Conservation (phyloP, 768 basidiomycete genomes). For the Panaeolus cyanescens region DNA sequence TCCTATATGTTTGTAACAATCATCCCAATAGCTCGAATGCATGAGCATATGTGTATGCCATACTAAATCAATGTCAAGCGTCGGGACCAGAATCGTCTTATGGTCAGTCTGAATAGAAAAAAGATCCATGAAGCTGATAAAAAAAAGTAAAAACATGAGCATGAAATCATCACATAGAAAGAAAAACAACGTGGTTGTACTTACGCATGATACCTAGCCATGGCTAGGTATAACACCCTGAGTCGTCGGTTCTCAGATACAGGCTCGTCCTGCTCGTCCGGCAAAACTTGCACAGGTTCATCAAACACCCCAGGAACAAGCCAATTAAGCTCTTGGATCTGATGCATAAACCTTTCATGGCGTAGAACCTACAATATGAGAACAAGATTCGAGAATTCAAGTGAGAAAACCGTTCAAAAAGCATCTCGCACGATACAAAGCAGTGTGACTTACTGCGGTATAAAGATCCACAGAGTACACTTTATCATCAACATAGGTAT, state of each 20-base stretch:
- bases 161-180: no score
- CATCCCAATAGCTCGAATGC: constrained; percentile 42
- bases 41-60: constrained; percentile 78
- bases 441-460: no score
- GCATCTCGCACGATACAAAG: no score
- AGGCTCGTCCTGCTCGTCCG: no score
- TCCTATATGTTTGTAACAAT: constrained; percentile 44
- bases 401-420: no score
- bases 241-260: no score
- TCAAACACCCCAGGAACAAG: constrained; percentile 43
- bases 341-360: constrained; percentile 54
- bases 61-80: constrained; percentile 73
- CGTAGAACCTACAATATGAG: constrained; percentile 43
- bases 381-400: no score
- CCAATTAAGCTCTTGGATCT: constrained; percentile 58
- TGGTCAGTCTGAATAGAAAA: constrained; percentile 42
- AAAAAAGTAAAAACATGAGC: no score
- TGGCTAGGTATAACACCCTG: constrained; percentile 47
- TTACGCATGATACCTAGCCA: constrained; percentile 63
- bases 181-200: constrained; percentile 6
- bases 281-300: constrained; percentile 31
- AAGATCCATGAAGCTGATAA: constrained; percentile 54
- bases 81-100: constrained; percentile 57
- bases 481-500: not conserved
- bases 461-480: not conserved